Base-by-base conservation (phyloP, 345 rosid species). In the Salix purpurea region DNA sequence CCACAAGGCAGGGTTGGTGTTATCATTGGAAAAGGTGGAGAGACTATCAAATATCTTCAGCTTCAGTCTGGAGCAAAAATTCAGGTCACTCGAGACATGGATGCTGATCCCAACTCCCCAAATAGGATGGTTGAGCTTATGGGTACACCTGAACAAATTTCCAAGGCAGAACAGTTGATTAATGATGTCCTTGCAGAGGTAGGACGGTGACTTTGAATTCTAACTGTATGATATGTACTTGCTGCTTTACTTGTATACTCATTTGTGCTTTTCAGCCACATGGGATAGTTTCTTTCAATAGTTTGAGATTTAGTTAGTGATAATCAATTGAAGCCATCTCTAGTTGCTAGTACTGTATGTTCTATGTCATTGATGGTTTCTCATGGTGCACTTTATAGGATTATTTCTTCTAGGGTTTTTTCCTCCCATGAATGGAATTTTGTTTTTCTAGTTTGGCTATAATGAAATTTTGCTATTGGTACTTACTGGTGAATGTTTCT, bases 1-100 rank as follows among this genome's bases (percentile, higher is more conserved):
- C 99, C 99, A 28, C 92, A 92, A 71, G 93, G 84, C 68, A 88
- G 96, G 89, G 98, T 96, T 77, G 99, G 99, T 68, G 99, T 96
- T 71, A 91, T 96, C 30, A 96, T 96, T 84, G 99, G 99, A 2
- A 96, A 94, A 89, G 90, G 90, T 69, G 99, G 99, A 34, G 99
- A 96, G 75, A 96, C 99, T 19, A 96, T 96, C 39, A 96, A 96
- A 85, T 87, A 86, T 87, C 97, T 96, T 77, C 99, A 96, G 79
- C 78, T 81, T 73, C 96, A 94, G 75, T 96, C 99, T 74, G 99
- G 99, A 32, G 97, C 99, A 1, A 96, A 96, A 88, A 96, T 96
- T 89, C 98, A 94, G 87, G 92, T 96, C 48, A 94, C 98, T 6
- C 83, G 99, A 36, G 99, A 96, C 81, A 88, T 87, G 89, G 98